phyloP scores from a whole-genome alignment of 805 yeast genomes.

The Metschnikowia similis region DNA sequence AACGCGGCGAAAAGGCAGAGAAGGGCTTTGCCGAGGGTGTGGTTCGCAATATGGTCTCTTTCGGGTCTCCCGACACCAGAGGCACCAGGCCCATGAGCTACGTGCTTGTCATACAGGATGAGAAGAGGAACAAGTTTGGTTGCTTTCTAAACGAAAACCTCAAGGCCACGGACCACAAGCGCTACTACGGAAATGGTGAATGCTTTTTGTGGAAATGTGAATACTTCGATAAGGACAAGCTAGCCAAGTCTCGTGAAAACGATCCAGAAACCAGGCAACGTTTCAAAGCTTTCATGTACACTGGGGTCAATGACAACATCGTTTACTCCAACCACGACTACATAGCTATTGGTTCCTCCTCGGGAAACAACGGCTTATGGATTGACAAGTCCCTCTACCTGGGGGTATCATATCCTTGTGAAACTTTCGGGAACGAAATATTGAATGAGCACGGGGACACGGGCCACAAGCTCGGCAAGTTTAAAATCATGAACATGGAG shows the following conservation, averaged over 20 bases:
- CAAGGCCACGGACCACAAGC: conserved; percentile 63
- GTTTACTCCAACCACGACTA: conserved; percentile 76
- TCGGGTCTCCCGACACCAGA: conserved; percentile 14
- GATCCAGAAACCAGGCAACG: conserved; percentile 21
- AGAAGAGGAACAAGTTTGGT: conserved; percentile 64
- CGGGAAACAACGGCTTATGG: conserved; percentile 91
- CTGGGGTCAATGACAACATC: conserved; percentile 82
- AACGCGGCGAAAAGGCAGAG: conserved; percentile 15
- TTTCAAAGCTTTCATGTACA: conserved; percentile 79
- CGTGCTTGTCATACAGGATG: conserved; percentile 67
- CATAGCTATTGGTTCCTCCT: conserved; percentile 86
- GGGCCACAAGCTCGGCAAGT: conserved; percentile 44
- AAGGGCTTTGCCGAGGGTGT: conserved; percentile 36
- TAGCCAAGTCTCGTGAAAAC: conserved; percentile 7
- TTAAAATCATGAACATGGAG: conserved; percentile 73
- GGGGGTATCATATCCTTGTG: conserved; percentile 76
- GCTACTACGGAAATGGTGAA: conserved; percentile 91
- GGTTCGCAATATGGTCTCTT: conserved; percentile 31
- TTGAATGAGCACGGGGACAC: conserved; percentile 31
- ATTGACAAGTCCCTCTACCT: conserved; percentile 65
- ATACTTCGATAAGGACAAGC: conserved; percentile 24
- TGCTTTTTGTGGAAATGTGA: conserved; percentile 88
- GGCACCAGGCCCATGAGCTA: conserved; percentile 57
- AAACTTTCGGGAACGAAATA: conserved; percentile 87
- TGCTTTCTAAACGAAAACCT: conserved; percentile 72